Evolutionary conservation across 305 asterid genomes (phyloP).

Genomic region (Fraxinus sp.): DNA sequence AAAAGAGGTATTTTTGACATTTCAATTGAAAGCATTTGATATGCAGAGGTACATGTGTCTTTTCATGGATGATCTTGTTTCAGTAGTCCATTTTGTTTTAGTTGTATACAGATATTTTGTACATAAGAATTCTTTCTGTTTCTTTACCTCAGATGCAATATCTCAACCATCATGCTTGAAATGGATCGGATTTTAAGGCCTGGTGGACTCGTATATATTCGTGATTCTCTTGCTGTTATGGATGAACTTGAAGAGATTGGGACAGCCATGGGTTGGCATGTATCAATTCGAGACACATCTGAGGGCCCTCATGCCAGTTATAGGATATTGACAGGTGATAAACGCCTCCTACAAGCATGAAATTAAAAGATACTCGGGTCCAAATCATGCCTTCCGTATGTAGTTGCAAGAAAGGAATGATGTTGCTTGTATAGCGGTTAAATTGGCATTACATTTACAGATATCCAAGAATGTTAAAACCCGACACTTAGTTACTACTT

Average conservation of each 20-base stretch:
- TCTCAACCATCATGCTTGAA: slow-evolving; percentile 77
- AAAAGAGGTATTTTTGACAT: background rate
- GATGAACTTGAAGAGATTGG: slow-evolving; percentile 72
- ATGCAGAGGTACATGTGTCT: background rate
- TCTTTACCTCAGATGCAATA: slow-evolving; percentile 58
- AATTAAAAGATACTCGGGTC: background rate
- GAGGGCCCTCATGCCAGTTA: slow-evolving; percentile 91
- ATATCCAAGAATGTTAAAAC: background rate
- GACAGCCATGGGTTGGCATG: slow-evolving; percentile 76
- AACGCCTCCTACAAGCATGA: slow-evolving; percentile 53
- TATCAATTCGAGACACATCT: slow-evolving; percentile 61
- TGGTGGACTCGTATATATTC: slow-evolving; percentile 71
- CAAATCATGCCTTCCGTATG: background rate
- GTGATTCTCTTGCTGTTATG: slow-evolving; percentile 70
- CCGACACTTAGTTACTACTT: background rate
- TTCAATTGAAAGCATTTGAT: background rate
- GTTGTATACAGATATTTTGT: background rate
- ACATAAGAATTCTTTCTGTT: background rate
- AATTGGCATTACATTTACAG: background rate
- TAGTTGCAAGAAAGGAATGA: slow-evolving; percentile 12
- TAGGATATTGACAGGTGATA: slow-evolving; percentile 60
- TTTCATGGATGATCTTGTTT: background rate
- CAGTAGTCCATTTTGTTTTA: background rate
- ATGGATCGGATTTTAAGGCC: slow-evolving; percentile 91
- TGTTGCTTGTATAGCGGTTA: background rate